Conservation (phyloP, 352 stramenopile genomes). For the Globisporangium spiculum region DNA sequence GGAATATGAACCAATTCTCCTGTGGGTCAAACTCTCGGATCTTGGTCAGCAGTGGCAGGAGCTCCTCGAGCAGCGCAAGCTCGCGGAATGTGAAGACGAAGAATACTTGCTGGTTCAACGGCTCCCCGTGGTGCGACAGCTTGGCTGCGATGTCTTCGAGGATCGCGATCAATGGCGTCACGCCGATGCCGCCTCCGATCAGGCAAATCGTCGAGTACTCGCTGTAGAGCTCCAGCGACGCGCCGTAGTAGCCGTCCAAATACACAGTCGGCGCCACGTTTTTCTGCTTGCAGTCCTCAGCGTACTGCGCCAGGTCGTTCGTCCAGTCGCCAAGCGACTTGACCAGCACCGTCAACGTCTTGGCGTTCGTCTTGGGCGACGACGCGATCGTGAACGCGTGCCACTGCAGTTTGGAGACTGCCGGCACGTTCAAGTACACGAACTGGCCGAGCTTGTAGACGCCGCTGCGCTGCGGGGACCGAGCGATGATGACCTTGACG, state of each 20-base stretch:
- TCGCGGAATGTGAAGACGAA: slow-evolving; percentile 29
- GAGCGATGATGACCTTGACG: slow-evolving; percentile 34
- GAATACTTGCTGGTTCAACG: slow-evolving; percentile 14
- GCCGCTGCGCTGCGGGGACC: slow-evolving; percentile 10
- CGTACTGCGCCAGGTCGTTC: slow-evolving; percentile 11
- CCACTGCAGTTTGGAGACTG: slow-evolving; percentile 46
- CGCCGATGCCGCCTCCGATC: slow-evolving; percentile 24
- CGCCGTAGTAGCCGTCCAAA: slow-evolving; percentile 25
- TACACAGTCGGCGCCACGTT: slow-evolving; percentile 15
- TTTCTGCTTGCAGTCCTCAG: slow-evolving; percentile 14
- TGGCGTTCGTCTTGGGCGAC: slow-evolving; percentile 11
- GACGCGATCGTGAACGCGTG: slow-evolving; percentile 46
- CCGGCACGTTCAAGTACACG: slow-evolving; percentile 43
- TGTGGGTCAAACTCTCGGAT: slow-evolving; percentile 19
- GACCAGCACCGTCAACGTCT: slow-evolving; percentile 17
- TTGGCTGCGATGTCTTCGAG: slow-evolving; percentile 23
- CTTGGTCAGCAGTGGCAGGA: slow-evolving; percentile 17
- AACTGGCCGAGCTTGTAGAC: slow-evolving; percentile 39
- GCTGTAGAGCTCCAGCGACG: slow-evolving; percentile 20
- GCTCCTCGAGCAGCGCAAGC: slow-evolving; percentile 22
- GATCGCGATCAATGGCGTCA: slow-evolving; percentile 25
- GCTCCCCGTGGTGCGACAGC: neutral
- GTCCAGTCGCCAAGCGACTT: slow-evolving; percentile 25
- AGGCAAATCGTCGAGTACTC: slow-evolving; percentile 23
- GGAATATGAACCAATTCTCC: slow-evolving; percentile 18